A percentile compares a stretch with the other conserved stretches of the same genome.
These are phyloP conservation scores for Fonsecaea pugnacius DNA, from an alignment of 2,329 filamentous ascomycete species.

Conservation along the genomic window DNA sequence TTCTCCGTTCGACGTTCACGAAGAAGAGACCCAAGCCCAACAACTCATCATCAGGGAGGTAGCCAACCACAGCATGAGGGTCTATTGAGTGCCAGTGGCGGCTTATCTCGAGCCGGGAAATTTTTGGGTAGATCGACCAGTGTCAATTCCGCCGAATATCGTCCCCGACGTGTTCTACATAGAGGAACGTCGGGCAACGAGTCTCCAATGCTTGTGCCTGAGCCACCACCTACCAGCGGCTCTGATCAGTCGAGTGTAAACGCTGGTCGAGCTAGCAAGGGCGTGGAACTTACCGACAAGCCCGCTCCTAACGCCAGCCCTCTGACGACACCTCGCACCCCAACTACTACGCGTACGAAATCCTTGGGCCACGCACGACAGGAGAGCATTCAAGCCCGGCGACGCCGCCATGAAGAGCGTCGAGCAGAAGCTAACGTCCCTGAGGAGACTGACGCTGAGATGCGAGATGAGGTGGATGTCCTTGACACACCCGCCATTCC, in stretches of 20 bases:
- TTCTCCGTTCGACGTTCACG: slow-evolving; percentile 76
- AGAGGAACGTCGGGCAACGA: slow-evolving; percentile 60
- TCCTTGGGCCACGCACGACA: slow-evolving; percentile 85
- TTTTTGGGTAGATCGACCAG: slow-evolving; percentile 84
- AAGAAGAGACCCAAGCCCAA: slow-evolving; percentile 58
- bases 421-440: slow-evolving; percentile 74
- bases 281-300: slow-evolving; percentile 50
- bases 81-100: slow-evolving; percentile 66
- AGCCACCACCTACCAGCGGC: slow-evolving; percentile 74
- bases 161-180: slow-evolving; percentile 63
- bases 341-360: slow-evolving; percentile 72
- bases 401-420: slow-evolving; percentile 70
- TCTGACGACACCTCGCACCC: slow-evolving; percentile 60
- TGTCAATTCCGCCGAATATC: slow-evolving; percentile 84
- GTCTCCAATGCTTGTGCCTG: slow-evolving; percentile 57
- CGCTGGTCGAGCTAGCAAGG: slow-evolving; percentile 47
- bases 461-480: slow-evolving; percentile 60
- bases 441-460: slow-evolving; percentile 86
- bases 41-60: slow-evolving; percentile 61
- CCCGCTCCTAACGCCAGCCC: slow-evolving; percentile 58
- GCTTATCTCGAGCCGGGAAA: slow-evolving; percentile 64
- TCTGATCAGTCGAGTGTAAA: slow-evolving; percentile 72
- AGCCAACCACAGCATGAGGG: slow-evolving; percentile 76
- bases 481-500: slow-evolving; percentile 52
- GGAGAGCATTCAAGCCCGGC: slow-evolving; percentile 88